Evolutionary conservation across 352 stramenopile genomes (phyloP), one percentile per base, ranked within the genome.

Genomic region (Phytophthora agathidicida): DNA sequence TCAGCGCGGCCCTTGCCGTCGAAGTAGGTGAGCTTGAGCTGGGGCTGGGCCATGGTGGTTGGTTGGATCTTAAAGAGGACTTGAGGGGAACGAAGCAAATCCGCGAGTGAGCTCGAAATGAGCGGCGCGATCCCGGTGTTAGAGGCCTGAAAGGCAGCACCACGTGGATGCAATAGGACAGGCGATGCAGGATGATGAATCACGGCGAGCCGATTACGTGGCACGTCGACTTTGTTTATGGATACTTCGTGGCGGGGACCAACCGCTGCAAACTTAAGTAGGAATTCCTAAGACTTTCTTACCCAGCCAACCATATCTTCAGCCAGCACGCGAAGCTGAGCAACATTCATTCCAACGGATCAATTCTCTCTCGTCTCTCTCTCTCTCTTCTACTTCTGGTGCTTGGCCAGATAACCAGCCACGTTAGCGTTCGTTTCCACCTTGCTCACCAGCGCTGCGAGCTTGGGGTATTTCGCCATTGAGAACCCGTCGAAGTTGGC

Each of bases 1-100:
- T 92, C 82, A 4, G 44, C 84, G 26, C 69, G 73, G 13, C 54
- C 82, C 14, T 62, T 42, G 33, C 56, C 19, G 42, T 86, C 53
- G 41, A 92, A 90, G 73, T 91, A 93, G 16, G 64, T 82, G 20
- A 93, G 54, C 61, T 83, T 84, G 45, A 89, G 26, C 23, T 68
- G 39, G 8, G 50, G 50, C 35, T 68, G 57, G 30, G 30, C 36
- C 57, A 65, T 75, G 11, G 54, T 60, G 39, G 20, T 47, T 9
- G 26, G 35, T 42, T 24, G 26, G n/a, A n/a, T n/a, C n/a, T n/a
- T n/a, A n/a, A n/a, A n/a, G n/a, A 23, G 16, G 19, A 9, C 35
- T 65, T 49, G 23, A 30, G 39, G 9, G 22, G 16, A n/a, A 24
- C 13, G 24, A 39, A 57, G 43, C 3, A 35, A 67, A 64, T 67